Evolutionary conservation across 2,329 filamentous ascomycete genomes (phyloP), one percentile per base, ranked within the genome.

Genomic region (Chrysoporthe deuterocubensis): DNA sequence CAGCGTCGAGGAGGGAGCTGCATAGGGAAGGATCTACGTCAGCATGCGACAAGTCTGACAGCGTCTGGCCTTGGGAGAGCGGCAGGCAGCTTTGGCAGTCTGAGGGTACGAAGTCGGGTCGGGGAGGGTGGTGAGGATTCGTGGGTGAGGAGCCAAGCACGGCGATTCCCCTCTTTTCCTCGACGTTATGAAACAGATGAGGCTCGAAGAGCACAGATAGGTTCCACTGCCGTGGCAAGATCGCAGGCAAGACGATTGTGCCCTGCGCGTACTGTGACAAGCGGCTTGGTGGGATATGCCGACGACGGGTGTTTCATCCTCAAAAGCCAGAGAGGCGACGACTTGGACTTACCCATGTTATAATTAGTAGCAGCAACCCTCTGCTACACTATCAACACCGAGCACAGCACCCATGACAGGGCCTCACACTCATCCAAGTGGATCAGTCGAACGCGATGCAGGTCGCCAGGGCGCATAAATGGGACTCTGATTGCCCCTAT

Each of bases 1-100:
- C 81, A 84, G 80, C 80, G 84, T 82, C 82, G 87, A 85, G 78
- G 85, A 87, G 82, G 84, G 84, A 81, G 85, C 86, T 88, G 74
- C 72, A 50, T 46, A 50, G 65, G 71, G 67, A 63, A 69, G 70
- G 67, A 52, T 71, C 65, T 46, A 56, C 56, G 64, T 71, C 59
- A 71, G 69, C 67, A 43, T 43, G 57, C 56, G 21, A 16, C 42
- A 60, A 59, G 32, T 44, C 7, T 21, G 48, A 56, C 37, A 56
- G 52, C 48, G 16, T 13, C 37, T 26, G 44, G 46, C n/a, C n/a
- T 18, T 16, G 48, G 34, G 21, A 42, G 37, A 32, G 4, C 14
- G 37, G 46, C 61, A 54, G n/a, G 40, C 16, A 34, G 50, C 40
- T 46, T 56, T 14, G 42, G 5, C n/a, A 58, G 34, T 42, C 32